Evolutionary conservation across 768 basidiomycete genomes (phyloP).

Genomic region (Tricholoma bakamatsutake): DNA sequence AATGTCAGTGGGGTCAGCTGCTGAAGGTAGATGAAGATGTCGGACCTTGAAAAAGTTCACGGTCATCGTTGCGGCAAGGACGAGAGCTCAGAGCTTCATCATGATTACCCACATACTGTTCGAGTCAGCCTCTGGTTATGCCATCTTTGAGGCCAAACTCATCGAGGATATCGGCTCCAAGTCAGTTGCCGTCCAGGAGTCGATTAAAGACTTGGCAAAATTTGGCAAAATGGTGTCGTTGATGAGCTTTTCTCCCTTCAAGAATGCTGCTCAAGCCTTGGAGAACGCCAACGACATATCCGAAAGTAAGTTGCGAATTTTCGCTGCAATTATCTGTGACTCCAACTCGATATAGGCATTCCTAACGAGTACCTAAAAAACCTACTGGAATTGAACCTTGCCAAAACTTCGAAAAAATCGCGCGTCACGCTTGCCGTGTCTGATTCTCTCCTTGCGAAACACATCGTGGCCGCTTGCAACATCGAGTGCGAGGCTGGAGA

Average conservation of each 20-base stretch:
- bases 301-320: slow-evolving; percentile 57
- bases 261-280: slow-evolving; percentile 86
- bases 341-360: slow-evolving; percentile 47
- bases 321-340: slow-evolving; percentile 3
- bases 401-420: slow-evolving; percentile 67
- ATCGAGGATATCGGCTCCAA: slow-evolving; percentile 84
- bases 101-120: slow-evolving; percentile 87
- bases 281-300: slow-evolving; percentile 96
- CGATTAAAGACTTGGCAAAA: slow-evolving; percentile 79
- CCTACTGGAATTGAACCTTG: slow-evolving; percentile 82
- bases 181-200: slow-evolving; percentile 74
- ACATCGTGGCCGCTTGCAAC: slow-evolving; percentile 67
- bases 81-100: slow-evolving; percentile 20
- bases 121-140: slow-evolving; percentile 93
- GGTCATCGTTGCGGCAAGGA: slow-evolving; percentile 31
- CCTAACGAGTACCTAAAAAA: slow-evolving; percentile 79
- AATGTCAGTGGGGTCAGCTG: no score
- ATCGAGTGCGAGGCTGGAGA: slow-evolving; percentile 82
- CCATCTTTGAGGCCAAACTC: slow-evolving; percentile 83
- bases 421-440: slow-evolving; percentile 72
- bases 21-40: no score
- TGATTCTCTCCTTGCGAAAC: slow-evolving; percentile 67
- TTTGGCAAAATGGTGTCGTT: slow-evolving; percentile 91
- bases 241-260: slow-evolving; percentile 90
- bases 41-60: slow-evolving; percentile 24